phyloP scores from a whole-genome alignment of 106 monocot genomes.

The Ottelia alismoides region DNA sequence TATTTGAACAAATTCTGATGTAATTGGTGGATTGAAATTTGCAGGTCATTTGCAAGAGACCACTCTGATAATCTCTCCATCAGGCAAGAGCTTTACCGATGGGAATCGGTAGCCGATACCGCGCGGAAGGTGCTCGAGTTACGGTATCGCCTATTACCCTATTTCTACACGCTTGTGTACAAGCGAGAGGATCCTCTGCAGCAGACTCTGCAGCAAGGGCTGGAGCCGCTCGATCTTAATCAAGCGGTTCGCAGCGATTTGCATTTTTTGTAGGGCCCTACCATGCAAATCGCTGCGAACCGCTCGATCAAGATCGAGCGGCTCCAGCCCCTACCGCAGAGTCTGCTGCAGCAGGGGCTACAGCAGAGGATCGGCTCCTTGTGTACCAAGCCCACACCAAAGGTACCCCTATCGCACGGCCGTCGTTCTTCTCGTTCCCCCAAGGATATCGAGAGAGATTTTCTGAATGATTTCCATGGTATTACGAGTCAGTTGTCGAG shows the following conservation, averaged over 20 bases:
- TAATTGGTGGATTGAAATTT: neutral
- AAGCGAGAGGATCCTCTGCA: no score
- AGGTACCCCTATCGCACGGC: conserved; percentile 67
- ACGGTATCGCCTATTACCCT: conserved; percentile 66
- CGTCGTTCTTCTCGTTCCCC: conserved; percentile 87
- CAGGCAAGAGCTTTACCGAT: conserved; percentile 54
- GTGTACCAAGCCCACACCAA: conserved; percentile 48
- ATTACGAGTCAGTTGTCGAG: no score
- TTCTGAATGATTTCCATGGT: no score
- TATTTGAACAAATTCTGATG: neutral
- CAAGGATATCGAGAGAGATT: conserved; percentile 21
- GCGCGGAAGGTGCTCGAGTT: conserved; percentile 58
- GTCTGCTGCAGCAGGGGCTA: no score
- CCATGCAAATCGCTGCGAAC: no score
- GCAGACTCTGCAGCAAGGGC: no score
- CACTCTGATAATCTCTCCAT: conserved; percentile 20
- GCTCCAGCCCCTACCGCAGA: no score
- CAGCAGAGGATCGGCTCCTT: no score
- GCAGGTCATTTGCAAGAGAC: conserved; percentile 61
- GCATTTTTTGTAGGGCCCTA: no score
- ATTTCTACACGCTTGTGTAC: conserved; percentile 70
- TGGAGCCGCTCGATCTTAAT: no score
- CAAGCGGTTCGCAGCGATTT: no score
- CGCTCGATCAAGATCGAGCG: no score
- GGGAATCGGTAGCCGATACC: conserved; percentile 43